Evolutionary conservation across 768 basidiomycete species (phyloP), one percentile per base, ranked within the genome.

Genomic region (Pseudohyphozyma bogoriensis): DNA sequence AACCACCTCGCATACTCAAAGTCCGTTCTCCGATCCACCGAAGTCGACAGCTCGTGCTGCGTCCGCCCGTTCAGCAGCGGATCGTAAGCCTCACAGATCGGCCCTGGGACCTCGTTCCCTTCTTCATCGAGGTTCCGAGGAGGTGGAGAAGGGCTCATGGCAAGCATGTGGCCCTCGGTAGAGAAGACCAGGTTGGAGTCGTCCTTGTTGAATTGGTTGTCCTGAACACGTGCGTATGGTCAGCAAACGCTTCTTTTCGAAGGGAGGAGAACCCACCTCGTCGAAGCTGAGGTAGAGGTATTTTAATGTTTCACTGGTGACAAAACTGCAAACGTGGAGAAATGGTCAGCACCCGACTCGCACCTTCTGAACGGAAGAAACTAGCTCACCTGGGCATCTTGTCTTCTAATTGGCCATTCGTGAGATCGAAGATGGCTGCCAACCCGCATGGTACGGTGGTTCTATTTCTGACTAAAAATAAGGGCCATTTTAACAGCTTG

Each of bases 251-350:
- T 47, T 15, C 28, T 3, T 35, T 26, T 5, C 29, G 10, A 62
- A 29, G 1, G 56, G 45, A 28, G 55, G 45, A 7, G 51, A 50
- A 26, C 57, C 35, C 37, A 58, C 59, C 55, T 69, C 68, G 51
- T 59, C 89, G 68, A 97, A 96, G 39, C 95, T 77, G 42, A 96
- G 79, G 74, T 83, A 97, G 22, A 97, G 80, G 77, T 97, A 99
- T 87, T 96, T 65, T 39, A 69, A 47, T 4, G 63, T 58, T 56
- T 68, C 68, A 16, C 51, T 50, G 13, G 58, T 55, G 0, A 57
- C 79, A 73, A 97, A 99, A 7, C 87, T n/a, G n/a, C n/a, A n/a
- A n/a, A 89, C 73, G n/a, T n/a, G 97, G 95, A 95, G 97, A 97
- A 22, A 40, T 11, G 39, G 39, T 12, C 39, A 22, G 39, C 15